Percentiles rank a stretch among this genome's conserved stretches.
phyloP scores from a whole-genome alignment of 495 filamentous ascomycete genomes.

The Tuber microsphaerosporum region DNA sequence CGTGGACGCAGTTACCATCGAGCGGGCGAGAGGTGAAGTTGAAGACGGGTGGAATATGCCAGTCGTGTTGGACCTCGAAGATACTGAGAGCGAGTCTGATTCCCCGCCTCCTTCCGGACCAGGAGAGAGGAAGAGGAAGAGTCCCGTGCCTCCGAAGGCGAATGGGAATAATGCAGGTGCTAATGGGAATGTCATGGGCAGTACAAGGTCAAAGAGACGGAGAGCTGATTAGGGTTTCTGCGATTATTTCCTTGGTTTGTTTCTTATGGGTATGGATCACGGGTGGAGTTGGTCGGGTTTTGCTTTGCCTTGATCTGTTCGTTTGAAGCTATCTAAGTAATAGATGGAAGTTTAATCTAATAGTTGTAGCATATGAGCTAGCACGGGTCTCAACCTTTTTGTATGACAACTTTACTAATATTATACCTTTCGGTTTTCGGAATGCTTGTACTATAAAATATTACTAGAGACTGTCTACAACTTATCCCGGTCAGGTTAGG shows the following conservation, averaged over 20 bases:
- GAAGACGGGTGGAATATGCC: conserved; percentile 72
- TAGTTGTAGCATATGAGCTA: neutral
- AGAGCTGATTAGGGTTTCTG: neutral
- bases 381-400: neutral
- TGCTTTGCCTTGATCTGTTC: neutral
- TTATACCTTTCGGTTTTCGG: neutral
- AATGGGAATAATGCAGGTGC: neutral
- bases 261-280: neutral
- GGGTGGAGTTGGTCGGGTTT: neutral
- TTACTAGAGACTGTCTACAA: neutral
- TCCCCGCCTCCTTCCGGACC: conserved; percentile 15
- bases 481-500: too few species aligned
- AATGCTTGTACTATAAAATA: neutral
- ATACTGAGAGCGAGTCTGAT: conserved; percentile 74
- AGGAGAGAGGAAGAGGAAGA: conserved; percentile 31
- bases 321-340: neutral
- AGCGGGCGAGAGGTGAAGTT: conserved; percentile 57
- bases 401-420: neutral
- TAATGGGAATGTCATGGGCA: neutral
- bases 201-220: neutral
- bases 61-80: conserved; percentile 71
- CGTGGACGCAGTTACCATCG: conserved; percentile 75
- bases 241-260: neutral
- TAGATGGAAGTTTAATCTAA: neutral
- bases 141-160: conserved; percentile 8